phyloP scores from a whole-genome alignment of 768 basidiomycete genomes.

The Trametes villosa region DNA sequence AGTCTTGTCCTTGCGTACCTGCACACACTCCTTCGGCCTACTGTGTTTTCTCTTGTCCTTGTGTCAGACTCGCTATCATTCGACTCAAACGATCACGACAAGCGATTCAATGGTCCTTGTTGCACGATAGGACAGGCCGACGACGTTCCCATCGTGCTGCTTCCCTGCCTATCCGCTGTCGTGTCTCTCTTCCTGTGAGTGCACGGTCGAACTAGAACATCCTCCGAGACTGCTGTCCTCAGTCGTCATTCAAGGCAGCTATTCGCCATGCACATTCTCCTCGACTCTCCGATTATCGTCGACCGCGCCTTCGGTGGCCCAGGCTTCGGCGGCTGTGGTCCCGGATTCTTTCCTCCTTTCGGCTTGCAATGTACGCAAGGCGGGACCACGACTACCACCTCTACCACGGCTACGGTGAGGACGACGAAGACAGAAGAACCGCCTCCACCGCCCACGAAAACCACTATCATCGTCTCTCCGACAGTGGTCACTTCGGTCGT shows the following conservation, averaged over 20 bases:
- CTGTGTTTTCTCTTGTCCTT: too few relatives aligned
- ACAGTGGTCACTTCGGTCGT: slow-evolving; percentile 7
- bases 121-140: too few relatives aligned
- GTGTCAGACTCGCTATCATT: too few relatives aligned
- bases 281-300: too few relatives aligned
- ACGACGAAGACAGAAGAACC: not conserved
- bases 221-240: not conserved
- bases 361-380: not conserved
- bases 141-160: too few relatives aligned
- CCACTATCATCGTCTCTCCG: not conserved
- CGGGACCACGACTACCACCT: not conserved
- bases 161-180: too few relatives aligned
- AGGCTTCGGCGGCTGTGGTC: not conserved
- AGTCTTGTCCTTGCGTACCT: too few relatives aligned
- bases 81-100: too few relatives aligned
- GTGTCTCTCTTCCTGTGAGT: not conserved
- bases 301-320: not conserved
- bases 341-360: not conserved
- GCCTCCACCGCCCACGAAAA: not conserved
- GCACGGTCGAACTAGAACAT: too few relatives aligned
- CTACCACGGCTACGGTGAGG: not conserved
- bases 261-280: not conserved
- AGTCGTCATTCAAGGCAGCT: not conserved
- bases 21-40: too few relatives aligned
- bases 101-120: too few relatives aligned